A percentile compares a stretch with the other conserved stretches of the same genome.
These are phyloP conservation scores for Cenococcum geophilum DNA, from an alignment of 495 filamentous ascomycete genomes.

Conservation along the genomic window DNA sequence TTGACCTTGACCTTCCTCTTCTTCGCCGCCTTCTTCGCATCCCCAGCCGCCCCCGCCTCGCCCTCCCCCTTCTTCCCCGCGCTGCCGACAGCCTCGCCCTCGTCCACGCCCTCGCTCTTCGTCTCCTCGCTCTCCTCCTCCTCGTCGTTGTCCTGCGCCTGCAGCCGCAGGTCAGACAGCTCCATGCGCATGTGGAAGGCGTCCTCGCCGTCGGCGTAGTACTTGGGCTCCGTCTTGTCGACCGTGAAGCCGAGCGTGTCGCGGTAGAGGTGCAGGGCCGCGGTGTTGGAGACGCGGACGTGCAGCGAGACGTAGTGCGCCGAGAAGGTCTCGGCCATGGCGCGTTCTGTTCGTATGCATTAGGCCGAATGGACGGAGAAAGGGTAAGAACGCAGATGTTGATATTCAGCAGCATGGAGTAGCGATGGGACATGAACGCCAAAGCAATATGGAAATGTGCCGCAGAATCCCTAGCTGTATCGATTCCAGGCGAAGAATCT, in stretches of 20 bases:
- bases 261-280: constrained; percentile 84
- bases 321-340: constrained; percentile 90
- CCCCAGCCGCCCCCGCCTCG: constrained; percentile 36
- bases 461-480: too few species aligned
- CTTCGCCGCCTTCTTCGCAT: constrained; percentile 37
- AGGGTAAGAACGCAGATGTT: too few species aligned
- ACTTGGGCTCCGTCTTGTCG: constrained; percentile 84
- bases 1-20: constrained; percentile 57
- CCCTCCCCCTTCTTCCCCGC: constrained; percentile 39
- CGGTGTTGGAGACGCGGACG: constrained; percentile 87
- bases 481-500: neutral
- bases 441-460: too few species aligned
- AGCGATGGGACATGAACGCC: too few species aligned
- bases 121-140: constrained; percentile 44
- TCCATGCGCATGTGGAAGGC: constrained; percentile 91
- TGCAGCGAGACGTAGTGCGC: constrained; percentile 92
- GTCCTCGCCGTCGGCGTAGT: constrained; percentile 98
- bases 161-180: constrained; percentile 53
- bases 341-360: constrained; percentile 59
- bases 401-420: too few species aligned
- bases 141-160: constrained; percentile 25
- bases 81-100: constrained; percentile 34
- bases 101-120: constrained; percentile 35
- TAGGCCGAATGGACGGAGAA: too few species aligned
- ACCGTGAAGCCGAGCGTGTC: constrained; percentile 88